Percentiles rank a stretch among this genome's conserved stretches.
Conservation (phyloP, 345 rosid species). For the Brassica carinata region DNA sequence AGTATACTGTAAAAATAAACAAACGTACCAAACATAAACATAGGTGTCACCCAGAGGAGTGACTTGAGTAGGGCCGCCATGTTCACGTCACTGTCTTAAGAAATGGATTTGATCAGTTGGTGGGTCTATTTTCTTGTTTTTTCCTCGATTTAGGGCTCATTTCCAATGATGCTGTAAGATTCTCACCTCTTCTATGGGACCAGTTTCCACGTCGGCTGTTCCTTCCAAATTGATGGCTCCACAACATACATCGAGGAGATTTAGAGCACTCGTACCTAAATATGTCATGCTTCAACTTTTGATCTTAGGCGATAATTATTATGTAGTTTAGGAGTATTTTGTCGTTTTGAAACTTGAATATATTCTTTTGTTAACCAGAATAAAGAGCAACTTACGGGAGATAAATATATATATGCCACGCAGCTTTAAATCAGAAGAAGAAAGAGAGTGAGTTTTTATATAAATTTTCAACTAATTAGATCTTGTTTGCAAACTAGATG, state of each 20-base stretch:
- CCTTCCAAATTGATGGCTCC: conserved; percentile 10
- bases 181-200: conserved; percentile 19
- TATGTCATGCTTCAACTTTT: conserved; percentile 1
- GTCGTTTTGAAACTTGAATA: not conserved
- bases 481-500: conserved; percentile 2
- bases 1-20: not conserved
- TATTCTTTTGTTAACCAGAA: not conserved
- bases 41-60: conserved; percentile 39
- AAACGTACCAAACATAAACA: conserved; percentile 23
- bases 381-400: not conserved
- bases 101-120: not conserved
- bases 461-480: not conserved
- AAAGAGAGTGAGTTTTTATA: not conserved
- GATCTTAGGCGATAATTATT: not conserved
- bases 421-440: not conserved
- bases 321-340: not conserved
- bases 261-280: not conserved
- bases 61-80: conserved; percentile 31
- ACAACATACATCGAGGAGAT: conserved; percentile 1
- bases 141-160: conserved; percentile 23
- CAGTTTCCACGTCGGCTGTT: conserved; percentile 26
- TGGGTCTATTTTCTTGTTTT: conserved; percentile 25
- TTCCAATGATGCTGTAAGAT: conserved; percentile 37
- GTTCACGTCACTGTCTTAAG: conserved; percentile 40
- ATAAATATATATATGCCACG: not conserved